Evolutionary conservation across 164 flowering plant species (phyloP), one percentile per base, ranked within the genome.

Genomic region (Chloranthus sessilifolius): DNA sequence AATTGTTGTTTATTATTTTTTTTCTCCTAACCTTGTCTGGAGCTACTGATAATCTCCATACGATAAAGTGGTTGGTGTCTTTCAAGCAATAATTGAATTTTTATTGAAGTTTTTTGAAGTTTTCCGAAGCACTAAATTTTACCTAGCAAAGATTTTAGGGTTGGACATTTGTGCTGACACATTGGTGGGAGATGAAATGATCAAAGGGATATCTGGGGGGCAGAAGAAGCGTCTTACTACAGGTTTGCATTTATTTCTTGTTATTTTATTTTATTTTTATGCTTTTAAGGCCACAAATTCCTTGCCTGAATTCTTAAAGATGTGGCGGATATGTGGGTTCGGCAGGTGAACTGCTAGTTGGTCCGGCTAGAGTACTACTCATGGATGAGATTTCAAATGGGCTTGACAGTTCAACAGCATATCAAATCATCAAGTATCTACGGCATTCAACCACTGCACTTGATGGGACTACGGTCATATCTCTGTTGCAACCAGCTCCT

Each of bases 361-460:
- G 99, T 30, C 69, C 97, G 26, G 79, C 99, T 36, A 72, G 95
- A 71, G 99, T 88, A 47, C 76, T 92, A 43, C 74, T 88, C 67
- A 88, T 92, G 99, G 99, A 92, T 74, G 99, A 92, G 62, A 86
- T 88, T 70, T 88, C 99, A 50, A 88, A 79, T 60, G 99, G 99
- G 23, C 86, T 92, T 52, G 99, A 92, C 61, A 92, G 99, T 61
- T 84, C 97, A 52, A 92, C 99, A 12, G 84, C 99, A 15, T 81
- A 78, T 68, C 95, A 92, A 61, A 88, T 91, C 36, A 71, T 88
- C 63, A 85, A 79, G 62, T 85, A 83, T 70, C 85, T 92, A 19
- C 73, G 63, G 64, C 91, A 85, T 78, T 83, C 79, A 33, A 83
- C 89, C 35, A 69, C 37, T 56, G 83, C 88, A 35, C 81, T 85